Evolutionary conservation across 768 basidiomycete genomes (phyloP), one percentile per base, ranked within the genome.

Genomic region (Phanerochaete carnosa): DNA sequence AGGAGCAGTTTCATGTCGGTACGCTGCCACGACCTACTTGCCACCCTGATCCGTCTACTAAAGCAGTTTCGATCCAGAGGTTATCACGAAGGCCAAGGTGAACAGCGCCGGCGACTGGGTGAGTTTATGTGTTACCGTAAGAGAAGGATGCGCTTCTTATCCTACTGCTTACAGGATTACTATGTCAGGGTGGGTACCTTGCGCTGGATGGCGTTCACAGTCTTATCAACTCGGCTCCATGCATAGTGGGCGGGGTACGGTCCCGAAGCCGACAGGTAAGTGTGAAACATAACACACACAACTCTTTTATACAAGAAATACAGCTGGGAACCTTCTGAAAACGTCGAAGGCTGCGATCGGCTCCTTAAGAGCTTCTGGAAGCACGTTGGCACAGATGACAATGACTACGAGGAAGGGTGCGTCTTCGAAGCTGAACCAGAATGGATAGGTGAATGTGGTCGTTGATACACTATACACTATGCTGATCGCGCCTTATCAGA

Each of bases 301-400:
- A 7, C 1, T 28, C 4, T 11, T 11, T 15, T 29, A 9, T 29
- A 26, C 22, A n/a, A 11, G 6, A 15, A 52, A 62, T n/a, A 26
- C 59, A 90, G 89, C 65, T 90, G 89, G 89, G 89, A 90, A 60
- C 89, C 89, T 12, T 72, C 77, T 54, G 73, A 72, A 7, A 88
- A 91, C 67, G 76, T 91, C 15, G 64, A 69, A 35, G 74, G 78
- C 28, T 91, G 89, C 67, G 71, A 80, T 16, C 79, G 84, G 22
- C 75, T 91, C 16, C 72, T 89, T 26, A 62, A 70, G n/a, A 85
- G 83, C 62, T 91, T 91, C 68, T 77, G 75, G 76, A 50, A 71
- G 5, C 78, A 87, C 55, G 64, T 90, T 22, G 88, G 88, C 1
- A 69, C 70, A 19, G 85, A 89, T 60, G 68, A 88, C 55, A 52